Evolutionary conservation across 2,329 filamentous ascomycete genomes (phyloP), one percentile per base, ranked within the genome.

Genomic region (Aspergillus latus): DNA sequence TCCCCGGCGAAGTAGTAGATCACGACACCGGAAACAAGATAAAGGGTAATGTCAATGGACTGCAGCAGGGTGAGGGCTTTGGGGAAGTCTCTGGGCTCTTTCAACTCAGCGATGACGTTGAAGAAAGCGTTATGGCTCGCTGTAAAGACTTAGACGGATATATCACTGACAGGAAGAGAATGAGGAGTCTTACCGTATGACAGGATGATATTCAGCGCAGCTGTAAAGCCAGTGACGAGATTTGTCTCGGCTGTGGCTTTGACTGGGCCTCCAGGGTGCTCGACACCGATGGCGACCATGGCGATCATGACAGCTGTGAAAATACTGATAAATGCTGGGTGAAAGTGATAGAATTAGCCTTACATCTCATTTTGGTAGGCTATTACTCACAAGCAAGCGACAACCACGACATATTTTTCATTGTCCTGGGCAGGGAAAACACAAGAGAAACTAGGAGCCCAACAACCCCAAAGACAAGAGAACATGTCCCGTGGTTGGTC

Each of bases 121-220:
- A 88, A 88, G 74, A 88, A 89, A 59, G 84, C 85, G 13, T 85
- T 82, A 66, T 88, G 84, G 30, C 84, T 84, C 52, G 74, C 76
- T 66, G 59, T 4, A 21, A 16, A 21, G 21, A 21, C 21, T 21
- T 21, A 21, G 21, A 21, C 21, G 4, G 53, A 42, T 42, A 56
- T 65, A 4, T 16, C 21, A 21, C 21, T 21, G 21, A 21, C 21
- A 21, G 21, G 21, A 21, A 21, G 21, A 21, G 21, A 21, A 21
- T 21, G 21, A 21, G 21, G 21, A 21, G n/a, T 30, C 74, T 67
- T 65, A 76, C 84, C 79, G 74, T 87, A 91, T 53, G 88, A 87
- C 58, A 90, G 84, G 59, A 88, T 79, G 51, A 91, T 90, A 74
- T 89, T 89, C 66, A 78, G 80, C 42, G 88, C 79, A n/a, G 84